Conservation (phyloP, 1,284 basidiomycete species). For the Tilletiopsis washingtonensis region DNA sequence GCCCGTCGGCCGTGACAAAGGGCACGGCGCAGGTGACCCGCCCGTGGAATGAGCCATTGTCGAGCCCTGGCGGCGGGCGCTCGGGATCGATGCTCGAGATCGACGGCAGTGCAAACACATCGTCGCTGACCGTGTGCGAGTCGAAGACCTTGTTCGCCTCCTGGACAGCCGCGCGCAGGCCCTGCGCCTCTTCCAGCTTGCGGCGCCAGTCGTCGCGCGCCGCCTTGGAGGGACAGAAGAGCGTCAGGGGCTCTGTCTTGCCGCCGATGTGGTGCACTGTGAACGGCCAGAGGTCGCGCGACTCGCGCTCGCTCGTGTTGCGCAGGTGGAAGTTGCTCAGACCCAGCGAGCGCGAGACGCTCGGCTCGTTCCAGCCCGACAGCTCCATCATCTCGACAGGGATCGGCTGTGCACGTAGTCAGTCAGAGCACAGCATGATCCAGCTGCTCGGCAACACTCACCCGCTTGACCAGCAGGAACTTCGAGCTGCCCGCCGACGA, state of each 20-base stretch:
- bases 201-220: slow-evolving; percentile 75
- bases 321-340: slow-evolving; percentile 37
- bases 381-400: slow-evolving; percentile 39
- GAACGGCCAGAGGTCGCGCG: slow-evolving; percentile 40
- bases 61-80: slow-evolving; percentile 51
- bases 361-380: slow-evolving; percentile 31
- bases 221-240: slow-evolving; percentile 74
- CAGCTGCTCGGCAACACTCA: not conserved
- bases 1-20: slow-evolving; percentile 63
- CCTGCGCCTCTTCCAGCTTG: slow-evolving; percentile 79
- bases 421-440: too few species aligned
- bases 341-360: slow-evolving; percentile 32
- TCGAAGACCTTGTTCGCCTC: slow-evolving; percentile 72
- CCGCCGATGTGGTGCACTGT: slow-evolving; percentile 33
- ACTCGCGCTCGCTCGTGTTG: slow-evolving; percentile 20
- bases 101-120: slow-evolving; percentile 40
- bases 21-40: slow-evolving; percentile 88
- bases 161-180: slow-evolving; percentile 72
- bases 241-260: slow-evolving; percentile 50
- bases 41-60: slow-evolving; percentile 70
- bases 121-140: slow-evolving; percentile 40
- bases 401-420: too few species aligned
- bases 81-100: slow-evolving; percentile 21
- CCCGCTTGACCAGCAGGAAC: slow-evolving; percentile 33
- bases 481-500: slow-evolving; percentile 10